Percentiles rank a stretch among this genome's conserved stretches.
phyloP scores from a whole-genome alignment of 1,284 basidiomycete genomes.

The Cryptococcus deneoformans region DNA sequence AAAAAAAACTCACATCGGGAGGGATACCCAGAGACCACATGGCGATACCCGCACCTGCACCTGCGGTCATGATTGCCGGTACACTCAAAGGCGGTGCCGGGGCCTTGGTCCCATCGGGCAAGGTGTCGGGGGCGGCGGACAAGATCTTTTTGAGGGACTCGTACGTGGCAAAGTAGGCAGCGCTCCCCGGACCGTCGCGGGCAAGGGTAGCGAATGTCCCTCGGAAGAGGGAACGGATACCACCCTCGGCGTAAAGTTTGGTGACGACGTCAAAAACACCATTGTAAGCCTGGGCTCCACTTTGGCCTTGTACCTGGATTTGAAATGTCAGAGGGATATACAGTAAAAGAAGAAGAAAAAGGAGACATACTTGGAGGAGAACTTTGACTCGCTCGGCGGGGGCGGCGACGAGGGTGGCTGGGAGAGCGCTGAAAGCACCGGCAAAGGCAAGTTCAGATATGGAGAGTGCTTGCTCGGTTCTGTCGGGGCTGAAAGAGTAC shows the following conservation, averaged over 20 bases:
- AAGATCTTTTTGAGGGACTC: constrained; percentile 87
- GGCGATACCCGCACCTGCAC: constrained; percentile 91
- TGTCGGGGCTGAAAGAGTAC: constrained; percentile 55
- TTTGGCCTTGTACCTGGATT: constrained; percentile 80
- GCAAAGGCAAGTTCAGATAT: constrained; percentile 83
- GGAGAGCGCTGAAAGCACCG: constrained; percentile 92
- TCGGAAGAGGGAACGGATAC: constrained; percentile 86
- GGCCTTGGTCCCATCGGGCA: constrained; percentile 59
- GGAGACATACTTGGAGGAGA: constrained; percentile 68
- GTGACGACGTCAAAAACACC: constrained; percentile 89
- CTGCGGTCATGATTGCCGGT: constrained; percentile 83
- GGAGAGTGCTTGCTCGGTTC: constrained; percentile 58
- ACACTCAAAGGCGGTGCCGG: constrained; percentile 81
- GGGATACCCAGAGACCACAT: constrained; percentile 98
- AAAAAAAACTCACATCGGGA: constrained; percentile 71
- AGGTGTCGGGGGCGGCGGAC: constrained; percentile 35
- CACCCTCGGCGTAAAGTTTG: constrained; percentile 93
- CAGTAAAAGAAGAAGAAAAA: neutral
- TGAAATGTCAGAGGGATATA: neutral
- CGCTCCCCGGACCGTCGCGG: constrained; percentile 93
- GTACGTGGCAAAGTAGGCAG: constrained; percentile 97
- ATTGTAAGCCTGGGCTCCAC: constrained; percentile 72
- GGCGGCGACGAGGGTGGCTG: constrained; percentile 86
- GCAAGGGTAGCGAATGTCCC: constrained; percentile 90
- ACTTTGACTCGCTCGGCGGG: constrained; percentile 99